Base-by-base conservation (phyloP, 805 yeast genomes). In the Myxozyma sirexii region DNA sequence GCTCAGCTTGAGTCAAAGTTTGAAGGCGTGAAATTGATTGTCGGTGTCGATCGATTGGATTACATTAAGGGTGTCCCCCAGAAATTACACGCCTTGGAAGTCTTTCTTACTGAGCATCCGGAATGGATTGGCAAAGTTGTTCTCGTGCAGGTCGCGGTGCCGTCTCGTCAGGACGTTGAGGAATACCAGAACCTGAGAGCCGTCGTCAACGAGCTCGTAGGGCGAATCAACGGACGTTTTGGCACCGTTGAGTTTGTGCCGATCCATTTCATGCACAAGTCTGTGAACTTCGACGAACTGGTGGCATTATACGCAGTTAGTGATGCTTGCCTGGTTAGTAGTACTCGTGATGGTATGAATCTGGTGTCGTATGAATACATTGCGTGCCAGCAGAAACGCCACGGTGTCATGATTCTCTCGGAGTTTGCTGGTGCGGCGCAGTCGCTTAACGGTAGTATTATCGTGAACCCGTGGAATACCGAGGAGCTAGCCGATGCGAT, bases 391-490 rank as follows among this genome's bases (percentile, higher is more conserved):
- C 82, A 85, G 63, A 85, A 86, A 48, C 84, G 84, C 62, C 85
- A 90, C 64, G 99, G 99, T 7, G 84, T 91, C 2, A 79, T 94
- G 67, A 88, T 94, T 50, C 74, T 94, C 63, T 87, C 96, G 43
- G 99, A 94, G 76, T 94, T 94, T 76, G 94, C 99, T 0, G 99
- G 99, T 50, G 99, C 99, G n/a, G 98, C 99, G 0, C 99, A 94
- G 76, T 88, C 96, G 1, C 78, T 94, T 64, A 93, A 94, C 71
- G 99, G 99, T 24, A 91, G 97, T 1, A 73, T 93, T 13, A 84
- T 94, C 60, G 96, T 94, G 21, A 94, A 94, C 71, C 99, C 99
- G 2, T 94, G 99, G 99, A 94, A 93, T 72, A 93, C 92, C 23
- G 99, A 94, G 67, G 99, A 94, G 67, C 75, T 93, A 71, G 85